Percentiles rank a stretch among this genome's conserved stretches.
Conservation (phyloP, 257 asterid species). For the Handroanthus guayacan region DNA sequence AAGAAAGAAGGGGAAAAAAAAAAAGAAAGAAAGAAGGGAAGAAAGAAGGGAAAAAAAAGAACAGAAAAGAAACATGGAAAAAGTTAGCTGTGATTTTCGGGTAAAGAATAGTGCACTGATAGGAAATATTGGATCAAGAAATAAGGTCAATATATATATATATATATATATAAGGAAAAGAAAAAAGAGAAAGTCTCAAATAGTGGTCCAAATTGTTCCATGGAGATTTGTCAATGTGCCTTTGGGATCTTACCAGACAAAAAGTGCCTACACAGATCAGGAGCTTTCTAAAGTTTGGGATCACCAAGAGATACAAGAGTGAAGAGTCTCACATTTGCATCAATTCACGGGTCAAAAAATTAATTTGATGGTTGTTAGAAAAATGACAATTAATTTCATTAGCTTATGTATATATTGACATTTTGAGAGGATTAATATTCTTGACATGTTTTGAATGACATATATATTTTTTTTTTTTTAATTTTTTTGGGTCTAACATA, state of each 20-base stretch:
- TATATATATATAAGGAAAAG: too few species aligned
- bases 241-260: constrained; percentile 34
- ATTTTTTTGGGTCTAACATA: too few species aligned
- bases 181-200: background rate
- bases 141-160: background rate
- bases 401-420: too few species aligned
- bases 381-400: background rate
- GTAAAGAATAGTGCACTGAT: background rate
- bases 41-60: background rate
- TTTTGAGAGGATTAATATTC: too few species aligned
- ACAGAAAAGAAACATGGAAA: background rate
- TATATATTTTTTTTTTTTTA: too few species aligned
- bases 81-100: background rate
- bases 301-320: constrained; percentile 19
- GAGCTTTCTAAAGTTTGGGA: constrained; percentile 11
- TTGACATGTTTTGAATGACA: too few species aligned
- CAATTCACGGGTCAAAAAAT: background rate
- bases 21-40: background rate
- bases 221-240: constrained; percentile 26
- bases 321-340: constrained; percentile 5
- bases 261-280: constrained; percentile 8
- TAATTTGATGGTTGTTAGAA: background rate
- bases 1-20: too few species aligned
- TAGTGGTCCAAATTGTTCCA: background rate
- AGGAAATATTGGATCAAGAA: background rate